Conservation (phyloP, 108 stramenopile species). For the Cyclotella baltica region DNA sequence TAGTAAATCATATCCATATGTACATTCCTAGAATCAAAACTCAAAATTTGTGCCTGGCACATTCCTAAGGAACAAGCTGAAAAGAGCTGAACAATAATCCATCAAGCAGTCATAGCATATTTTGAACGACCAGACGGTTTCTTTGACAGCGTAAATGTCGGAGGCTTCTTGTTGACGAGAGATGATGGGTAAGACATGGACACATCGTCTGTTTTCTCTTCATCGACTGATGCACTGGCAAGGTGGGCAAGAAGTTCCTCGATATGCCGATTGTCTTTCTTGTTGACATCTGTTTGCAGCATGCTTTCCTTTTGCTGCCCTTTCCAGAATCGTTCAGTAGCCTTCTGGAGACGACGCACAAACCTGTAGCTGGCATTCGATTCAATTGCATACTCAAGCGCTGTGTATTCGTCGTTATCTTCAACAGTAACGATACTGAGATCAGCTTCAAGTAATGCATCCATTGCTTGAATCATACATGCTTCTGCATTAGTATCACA, state of each 20-base stretch:
- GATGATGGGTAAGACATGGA: no score
- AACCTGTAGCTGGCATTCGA: neutral
- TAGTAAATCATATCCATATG: no score
- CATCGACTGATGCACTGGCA: neutral
- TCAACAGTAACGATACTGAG: neutral
- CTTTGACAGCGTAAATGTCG: neutral
- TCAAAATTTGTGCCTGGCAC: no score
- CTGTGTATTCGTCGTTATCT: neutral
- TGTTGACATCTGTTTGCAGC: no score
- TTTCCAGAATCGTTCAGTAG: neutral
- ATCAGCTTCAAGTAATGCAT: neutral
- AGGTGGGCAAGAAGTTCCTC: neutral
- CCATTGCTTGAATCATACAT: constrained; percentile 12
- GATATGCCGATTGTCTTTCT: neutral
- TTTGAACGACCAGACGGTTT: neutral
- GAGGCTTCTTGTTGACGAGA: neutral
- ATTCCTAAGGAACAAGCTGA: no score
- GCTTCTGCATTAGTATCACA: constrained; percentile 11
- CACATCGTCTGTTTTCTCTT: neutral
- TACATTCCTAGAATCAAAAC: no score
- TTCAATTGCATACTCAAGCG: constrained; percentile 11
- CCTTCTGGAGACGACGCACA: constrained; percentile 8
- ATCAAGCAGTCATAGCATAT: constrained; percentile 5
- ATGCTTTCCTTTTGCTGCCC: neutral
- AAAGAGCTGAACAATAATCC: no score